A percentile compares a stretch with the other conserved stretches of the same genome.
These are phyloP conservation scores for Fusarium kyushuense DNA, from an alignment of 2,329 filamentous ascomycete species.

Conservation along the genomic window DNA sequence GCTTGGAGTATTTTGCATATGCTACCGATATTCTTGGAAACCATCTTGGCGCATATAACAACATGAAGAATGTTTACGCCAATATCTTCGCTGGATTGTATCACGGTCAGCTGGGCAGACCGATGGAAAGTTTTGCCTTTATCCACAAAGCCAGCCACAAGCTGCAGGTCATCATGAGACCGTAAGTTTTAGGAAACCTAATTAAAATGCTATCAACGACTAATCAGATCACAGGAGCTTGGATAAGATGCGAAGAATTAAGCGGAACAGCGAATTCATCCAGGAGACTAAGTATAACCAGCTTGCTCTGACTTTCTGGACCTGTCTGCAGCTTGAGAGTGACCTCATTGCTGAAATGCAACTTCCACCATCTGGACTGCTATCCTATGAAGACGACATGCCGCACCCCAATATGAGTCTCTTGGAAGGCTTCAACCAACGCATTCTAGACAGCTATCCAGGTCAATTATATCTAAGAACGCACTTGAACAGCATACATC, in stretches of 20 bases:
- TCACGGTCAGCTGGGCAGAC: conserved; percentile 86
- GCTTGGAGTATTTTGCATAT: conserved; percentile 88
- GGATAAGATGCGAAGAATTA: conserved; percentile 60
- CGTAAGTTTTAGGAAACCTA: conserved; percentile 61
- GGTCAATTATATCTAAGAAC: conserved; percentile 74
- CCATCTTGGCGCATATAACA: conserved; percentile 81
- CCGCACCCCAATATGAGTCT: conserved; percentile 71
- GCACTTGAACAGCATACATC: conserved; percentile 73
- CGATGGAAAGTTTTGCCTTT: conserved; percentile 82
- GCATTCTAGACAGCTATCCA: conserved; percentile 69
- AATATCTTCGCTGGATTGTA: conserved; percentile 89
- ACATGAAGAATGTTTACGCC: conserved; percentile 86
- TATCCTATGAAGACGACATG: conserved; percentile 73
- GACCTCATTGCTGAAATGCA: conserved; percentile 91
- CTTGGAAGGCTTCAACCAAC: conserved; percentile 57
- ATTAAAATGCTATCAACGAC: not conserved
- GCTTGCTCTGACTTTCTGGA: conserved; percentile 87
- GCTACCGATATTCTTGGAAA: conserved; percentile 89
- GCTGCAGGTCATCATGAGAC: conserved; percentile 79
- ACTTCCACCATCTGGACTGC: conserved; percentile 69
- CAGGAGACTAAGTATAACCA: conserved; percentile 67
- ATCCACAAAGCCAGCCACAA: conserved; percentile 68
- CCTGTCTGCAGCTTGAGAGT: conserved; percentile 91
- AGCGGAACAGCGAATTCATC: conserved; percentile 54
- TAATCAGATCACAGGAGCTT: conserved; percentile 57